Evolutionary conservation across 768 basidiomycete species (phyloP), one percentile per base, ranked within the genome.

Genomic region (Austroboletus eburneus): DNA sequence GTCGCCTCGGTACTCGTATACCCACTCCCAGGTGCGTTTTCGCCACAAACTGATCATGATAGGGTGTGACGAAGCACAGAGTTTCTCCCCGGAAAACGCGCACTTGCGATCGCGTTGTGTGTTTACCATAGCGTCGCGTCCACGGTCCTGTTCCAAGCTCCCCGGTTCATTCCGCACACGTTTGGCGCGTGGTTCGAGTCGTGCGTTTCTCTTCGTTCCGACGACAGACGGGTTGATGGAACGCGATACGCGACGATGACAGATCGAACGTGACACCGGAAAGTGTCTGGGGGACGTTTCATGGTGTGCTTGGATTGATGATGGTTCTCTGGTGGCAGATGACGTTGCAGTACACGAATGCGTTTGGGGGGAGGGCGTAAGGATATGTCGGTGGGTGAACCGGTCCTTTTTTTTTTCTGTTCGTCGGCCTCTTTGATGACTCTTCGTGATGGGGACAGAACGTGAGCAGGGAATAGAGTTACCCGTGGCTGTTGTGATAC

Each of bases 311-410:
- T 27, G 83, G 87, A 10, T 64, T 91, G 6, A 76, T 74, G 43
- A 83, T 91, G 74, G 77, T 85, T 8, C 61, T 77, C 3, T 91
- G 89, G 89, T 91, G 89, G 89, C 89, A 91, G 66, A 70, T 62
- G 16, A 91, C 87, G 2, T 68, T 89, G 40, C 76, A 71, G 27
- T 66, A 78, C 32, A 70, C 76, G 22, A 67, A 65, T 20, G 64
- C 74, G 57, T 64, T 72, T 25, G 67, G 72, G 22, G 53, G 50
- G 37, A 45, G 27, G 16, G 21, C 9, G 35, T 49, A 42, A 33
- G 16, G 12, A 33, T n/a, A n/a, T n/a, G n/a, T n/a, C n/a, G n/a
- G n/a, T n/a, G n/a, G n/a, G n/a, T n/a, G n/a, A n/a, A n/a, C n/a
- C n/a, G n/a, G n/a, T n/a, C n/a, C n/a, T n/a, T n/a, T n/a, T n/a